Conservation (phyloP, 352 stramenopile genomes). For the Pythium phragmitis region DNA sequence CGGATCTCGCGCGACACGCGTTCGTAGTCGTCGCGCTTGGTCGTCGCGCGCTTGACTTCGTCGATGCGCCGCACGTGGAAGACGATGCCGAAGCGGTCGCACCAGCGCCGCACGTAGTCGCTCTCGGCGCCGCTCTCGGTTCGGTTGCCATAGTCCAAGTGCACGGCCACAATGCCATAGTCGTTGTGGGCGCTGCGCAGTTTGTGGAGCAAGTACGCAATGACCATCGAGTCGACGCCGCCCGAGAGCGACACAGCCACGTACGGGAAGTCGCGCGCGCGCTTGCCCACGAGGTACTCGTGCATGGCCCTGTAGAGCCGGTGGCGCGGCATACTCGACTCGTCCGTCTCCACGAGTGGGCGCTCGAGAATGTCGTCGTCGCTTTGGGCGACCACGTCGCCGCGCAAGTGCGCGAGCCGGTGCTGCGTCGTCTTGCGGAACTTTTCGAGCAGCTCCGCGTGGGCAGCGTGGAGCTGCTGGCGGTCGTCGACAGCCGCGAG, state of each 20-base stretch:
- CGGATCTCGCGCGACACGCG: conserved; percentile 91
- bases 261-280: conserved; percentile 36
- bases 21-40: conserved; percentile 96
- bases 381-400: conserved; percentile 22
- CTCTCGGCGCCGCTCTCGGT: conserved; percentile 91
- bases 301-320: conserved; percentile 69
- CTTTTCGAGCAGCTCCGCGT: conserved; percentile 69
- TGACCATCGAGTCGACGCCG: conserved; percentile 98
- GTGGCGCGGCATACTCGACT: conserved; percentile 68
- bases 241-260: conserved; percentile 92
- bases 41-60: conserved; percentile 90
- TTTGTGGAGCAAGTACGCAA: conserved; percentile 91
- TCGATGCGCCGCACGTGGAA: conserved; percentile 89
- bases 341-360: conserved; percentile 58
- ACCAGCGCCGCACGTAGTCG: conserved; percentile 92
- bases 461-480: conserved; percentile 42
- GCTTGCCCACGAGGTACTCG: conserved; percentile 59
- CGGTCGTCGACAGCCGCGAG: conserved; percentile 51
- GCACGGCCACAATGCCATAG: conserved; percentile 85
- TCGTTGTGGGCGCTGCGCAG: conserved; percentile 62
- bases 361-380: conserved; percentile 78
- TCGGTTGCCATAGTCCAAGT: conserved; percentile 98
- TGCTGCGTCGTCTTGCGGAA: conserved; percentile 83
- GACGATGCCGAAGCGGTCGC: conserved; percentile 65
- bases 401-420: conserved; percentile 59